Conservation (phyloP, 805 yeast species). For the Wilhelminamyces savonicus region DNA sequence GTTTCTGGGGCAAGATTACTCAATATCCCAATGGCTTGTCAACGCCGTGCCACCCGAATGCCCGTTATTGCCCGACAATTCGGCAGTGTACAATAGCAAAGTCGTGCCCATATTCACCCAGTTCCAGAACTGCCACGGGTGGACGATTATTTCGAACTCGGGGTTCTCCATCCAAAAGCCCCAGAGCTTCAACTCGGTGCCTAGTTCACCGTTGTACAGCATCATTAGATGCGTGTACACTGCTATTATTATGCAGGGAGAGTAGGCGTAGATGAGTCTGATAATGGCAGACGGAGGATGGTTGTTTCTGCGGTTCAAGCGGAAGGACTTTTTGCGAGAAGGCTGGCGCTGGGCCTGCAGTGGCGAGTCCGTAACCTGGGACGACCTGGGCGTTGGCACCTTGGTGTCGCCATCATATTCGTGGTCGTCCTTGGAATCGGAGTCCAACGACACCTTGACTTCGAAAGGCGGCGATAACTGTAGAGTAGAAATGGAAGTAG, state of each 20-base stretch:
- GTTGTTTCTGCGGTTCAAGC: constrained; percentile 5
- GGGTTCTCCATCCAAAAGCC: constrained; percentile 36
- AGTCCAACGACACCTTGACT: too few species aligned
- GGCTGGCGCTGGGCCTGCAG: background rate
- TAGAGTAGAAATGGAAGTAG: constrained; percentile 15
- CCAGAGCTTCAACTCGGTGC: constrained; percentile 56
- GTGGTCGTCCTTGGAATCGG: background rate
- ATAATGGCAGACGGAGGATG: constrained; percentile 34
- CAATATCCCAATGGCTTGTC: constrained; percentile 40
- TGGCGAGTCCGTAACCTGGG: background rate
- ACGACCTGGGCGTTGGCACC: background rate
- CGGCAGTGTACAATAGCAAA: constrained; percentile 72
- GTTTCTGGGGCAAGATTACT: too few species aligned
- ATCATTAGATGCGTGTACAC: constrained; percentile 92
- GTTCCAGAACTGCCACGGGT: constrained; percentile 96
- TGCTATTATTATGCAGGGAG: constrained; percentile 91
- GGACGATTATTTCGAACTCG: constrained; percentile 28
- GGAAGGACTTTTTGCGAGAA: constrained; percentile 6
- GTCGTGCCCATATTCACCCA: constrained; percentile 89
- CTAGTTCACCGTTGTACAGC: constrained; percentile 76
- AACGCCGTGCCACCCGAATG: constrained; percentile 26
- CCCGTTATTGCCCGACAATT: constrained; percentile 45
- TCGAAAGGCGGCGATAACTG: constrained; percentile 8
- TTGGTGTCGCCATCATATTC: background rate
- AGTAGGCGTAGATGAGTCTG: constrained; percentile 71